Conservation (phyloP, 148 eudicot species). For the Heliamphora exappendiculata region DNA sequence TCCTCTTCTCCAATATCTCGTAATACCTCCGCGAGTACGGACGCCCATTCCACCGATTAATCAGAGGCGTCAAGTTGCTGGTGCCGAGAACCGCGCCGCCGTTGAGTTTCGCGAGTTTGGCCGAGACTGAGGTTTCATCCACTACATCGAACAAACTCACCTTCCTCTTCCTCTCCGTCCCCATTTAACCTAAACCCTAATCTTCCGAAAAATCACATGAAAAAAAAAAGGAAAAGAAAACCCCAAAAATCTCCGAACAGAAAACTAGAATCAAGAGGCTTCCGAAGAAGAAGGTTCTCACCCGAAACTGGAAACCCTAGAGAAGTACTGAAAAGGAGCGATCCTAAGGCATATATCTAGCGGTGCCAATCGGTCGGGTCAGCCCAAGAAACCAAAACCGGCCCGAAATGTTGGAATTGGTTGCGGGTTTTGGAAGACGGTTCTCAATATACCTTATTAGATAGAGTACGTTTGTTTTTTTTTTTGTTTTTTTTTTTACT, state of each 20-base stretch:
- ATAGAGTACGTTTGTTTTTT: too few species aligned
- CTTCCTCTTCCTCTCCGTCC: conserved; percentile 92
- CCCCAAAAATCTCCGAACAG: not conserved
- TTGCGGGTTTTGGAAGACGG: too few species aligned
- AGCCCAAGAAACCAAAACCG: too few species aligned
- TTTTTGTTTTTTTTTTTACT: too few species aligned
- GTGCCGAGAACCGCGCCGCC: conserved; percentile 27
- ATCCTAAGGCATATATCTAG: not conserved
- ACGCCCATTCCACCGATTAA: conserved; percentile 73
- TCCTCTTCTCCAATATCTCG: conserved; percentile 88
- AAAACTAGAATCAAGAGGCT: not conserved
- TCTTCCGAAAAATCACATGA: not conserved
- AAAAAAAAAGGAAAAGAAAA: too few species aligned
- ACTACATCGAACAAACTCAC: conserved; percentile 92
- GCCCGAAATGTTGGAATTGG: too few species aligned
- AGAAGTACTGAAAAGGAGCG: not conserved
- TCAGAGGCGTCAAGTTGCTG: conserved; percentile 12
- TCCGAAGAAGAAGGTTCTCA: not conserved
- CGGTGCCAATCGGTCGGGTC: too few species aligned
- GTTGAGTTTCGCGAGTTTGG: conserved; percentile 30
- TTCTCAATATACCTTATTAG: too few species aligned
- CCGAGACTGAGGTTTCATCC: conserved; percentile 39
- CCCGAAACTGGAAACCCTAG: conserved; percentile 16
- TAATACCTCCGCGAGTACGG: conserved; percentile 57
- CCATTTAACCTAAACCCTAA: conserved; percentile 32